Conservation (phyloP, 257 asterid genomes). For the Perilla frutescens region DNA sequence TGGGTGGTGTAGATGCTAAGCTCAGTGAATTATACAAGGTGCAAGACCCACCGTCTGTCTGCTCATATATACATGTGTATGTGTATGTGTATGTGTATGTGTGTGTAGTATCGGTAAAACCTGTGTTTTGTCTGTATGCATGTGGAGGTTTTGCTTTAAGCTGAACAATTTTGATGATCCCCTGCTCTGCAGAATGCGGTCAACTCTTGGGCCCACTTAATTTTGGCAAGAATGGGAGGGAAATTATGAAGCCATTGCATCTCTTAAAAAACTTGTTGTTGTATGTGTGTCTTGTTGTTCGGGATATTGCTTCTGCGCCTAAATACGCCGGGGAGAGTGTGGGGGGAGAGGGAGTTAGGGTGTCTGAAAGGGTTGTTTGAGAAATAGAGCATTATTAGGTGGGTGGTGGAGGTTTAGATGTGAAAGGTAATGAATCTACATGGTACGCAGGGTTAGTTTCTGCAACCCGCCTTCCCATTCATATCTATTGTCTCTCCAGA, state of each 20-base stretch:
- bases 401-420: background rate
- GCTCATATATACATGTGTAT: background rate
- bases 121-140: constrained; percentile 26
- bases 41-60: background rate
- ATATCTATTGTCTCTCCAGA: too few relatives aligned
- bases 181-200: constrained; percentile 20
- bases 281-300: background rate
- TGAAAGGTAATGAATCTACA: too few relatives aligned
- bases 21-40: background rate
- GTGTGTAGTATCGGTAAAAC: background rate
- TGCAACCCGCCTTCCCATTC: too few relatives aligned
- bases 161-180: constrained; percentile 5
- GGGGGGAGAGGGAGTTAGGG: background rate
- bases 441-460: too few relatives aligned
- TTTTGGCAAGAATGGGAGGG: background rate
- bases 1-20: background rate
- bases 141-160: constrained; percentile 21
- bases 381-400: background rate
- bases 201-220: constrained; percentile 15
- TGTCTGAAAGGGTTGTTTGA: background rate
- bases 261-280: background rate
- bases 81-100: too few relatives aligned
- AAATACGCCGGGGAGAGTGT: background rate
- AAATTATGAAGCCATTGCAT: constrained; percentile 6
- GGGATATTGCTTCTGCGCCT: background rate